Evolutionary conservation across 768 basidiomycete genomes (phyloP).

Genomic region (Suillus bovinus): DNA sequence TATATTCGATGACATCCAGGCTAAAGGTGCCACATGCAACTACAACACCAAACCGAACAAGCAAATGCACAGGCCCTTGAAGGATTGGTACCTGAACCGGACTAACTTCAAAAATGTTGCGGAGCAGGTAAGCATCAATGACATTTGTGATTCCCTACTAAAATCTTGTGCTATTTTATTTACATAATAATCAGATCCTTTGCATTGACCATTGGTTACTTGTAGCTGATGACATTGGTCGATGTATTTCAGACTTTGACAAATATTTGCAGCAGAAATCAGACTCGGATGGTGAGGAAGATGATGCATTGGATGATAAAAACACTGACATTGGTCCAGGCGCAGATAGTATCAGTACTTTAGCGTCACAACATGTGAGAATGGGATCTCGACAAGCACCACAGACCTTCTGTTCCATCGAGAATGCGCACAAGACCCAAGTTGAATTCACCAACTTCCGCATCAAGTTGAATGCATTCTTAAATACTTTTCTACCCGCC

Average conservation of each 20-base stretch:
- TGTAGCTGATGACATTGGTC: too few species aligned
- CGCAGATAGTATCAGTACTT: neutral
- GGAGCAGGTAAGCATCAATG: slow-evolving; percentile 26
- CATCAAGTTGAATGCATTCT: slow-evolving; percentile 2
- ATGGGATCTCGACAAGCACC: neutral
- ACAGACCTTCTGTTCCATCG: neutral
- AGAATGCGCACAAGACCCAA: neutral
- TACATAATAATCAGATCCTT: neutral
- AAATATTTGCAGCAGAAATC: too few species aligned
- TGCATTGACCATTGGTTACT: too few species aligned
- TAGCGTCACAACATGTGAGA: neutral
- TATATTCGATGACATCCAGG: too few species aligned
- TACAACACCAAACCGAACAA: slow-evolving; percentile 37
- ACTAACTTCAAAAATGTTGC: slow-evolving; percentile 38
- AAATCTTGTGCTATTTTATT: neutral
- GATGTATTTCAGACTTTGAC: too few species aligned
- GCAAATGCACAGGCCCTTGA: slow-evolving; percentile 27
- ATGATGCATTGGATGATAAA: too few species aligned
- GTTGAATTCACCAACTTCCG: slow-evolving; percentile 7
- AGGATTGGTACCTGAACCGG: slow-evolving; percentile 23
- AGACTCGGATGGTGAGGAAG: too few species aligned
- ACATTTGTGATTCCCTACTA: neutral
- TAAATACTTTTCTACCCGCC: neutral
- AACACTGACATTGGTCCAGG: neutral
- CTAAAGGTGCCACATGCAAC: slow-evolving; percentile 31